phyloP scores from a whole-genome alignment of 352 stramenopile genomes.

The Plasmopara halstedii region DNA sequence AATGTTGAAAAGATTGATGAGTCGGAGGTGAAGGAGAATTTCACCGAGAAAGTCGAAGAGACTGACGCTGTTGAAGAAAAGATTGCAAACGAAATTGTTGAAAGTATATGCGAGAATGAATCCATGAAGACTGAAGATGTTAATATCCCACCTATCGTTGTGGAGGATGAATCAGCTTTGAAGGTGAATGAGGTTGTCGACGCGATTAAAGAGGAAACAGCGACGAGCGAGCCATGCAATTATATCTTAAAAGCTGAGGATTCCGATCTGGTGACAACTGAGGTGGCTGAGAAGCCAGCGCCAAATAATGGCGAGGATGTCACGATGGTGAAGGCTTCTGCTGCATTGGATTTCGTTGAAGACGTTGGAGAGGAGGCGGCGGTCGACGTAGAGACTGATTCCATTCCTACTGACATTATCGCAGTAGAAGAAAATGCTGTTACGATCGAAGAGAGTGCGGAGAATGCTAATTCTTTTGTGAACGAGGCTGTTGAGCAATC shows the following conservation, averaged over 20 bases:
- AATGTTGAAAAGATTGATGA: conserved; percentile 4
- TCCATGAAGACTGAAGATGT: neutral
- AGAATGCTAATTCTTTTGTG: neutral
- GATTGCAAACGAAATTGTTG: neutral
- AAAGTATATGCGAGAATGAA: neutral
- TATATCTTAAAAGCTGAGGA: conserved; percentile 6
- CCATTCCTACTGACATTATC: neutral
- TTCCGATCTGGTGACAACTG: neutral
- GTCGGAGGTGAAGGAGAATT: neutral
- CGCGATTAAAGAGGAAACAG: conserved; percentile 2
- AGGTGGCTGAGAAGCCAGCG: neutral
- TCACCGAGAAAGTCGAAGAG: neutral
- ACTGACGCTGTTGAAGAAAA: neutral
- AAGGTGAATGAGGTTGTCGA: no score
- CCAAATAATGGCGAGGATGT: neutral
- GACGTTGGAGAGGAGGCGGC: neutral
- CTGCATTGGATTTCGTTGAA: neutral
- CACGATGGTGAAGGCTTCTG: conserved; percentile 2
- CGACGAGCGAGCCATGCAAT: conserved; percentile 5
- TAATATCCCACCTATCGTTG: neutral
- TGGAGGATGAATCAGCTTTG: conserved; percentile 1
- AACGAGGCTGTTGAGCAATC: neutral
- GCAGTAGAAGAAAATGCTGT: neutral
- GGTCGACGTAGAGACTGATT: neutral
- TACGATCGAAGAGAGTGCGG: neutral